Base-by-base conservation (phyloP, 1,139 yeast species). In the Wickerhamiella infanticola region DNA sequence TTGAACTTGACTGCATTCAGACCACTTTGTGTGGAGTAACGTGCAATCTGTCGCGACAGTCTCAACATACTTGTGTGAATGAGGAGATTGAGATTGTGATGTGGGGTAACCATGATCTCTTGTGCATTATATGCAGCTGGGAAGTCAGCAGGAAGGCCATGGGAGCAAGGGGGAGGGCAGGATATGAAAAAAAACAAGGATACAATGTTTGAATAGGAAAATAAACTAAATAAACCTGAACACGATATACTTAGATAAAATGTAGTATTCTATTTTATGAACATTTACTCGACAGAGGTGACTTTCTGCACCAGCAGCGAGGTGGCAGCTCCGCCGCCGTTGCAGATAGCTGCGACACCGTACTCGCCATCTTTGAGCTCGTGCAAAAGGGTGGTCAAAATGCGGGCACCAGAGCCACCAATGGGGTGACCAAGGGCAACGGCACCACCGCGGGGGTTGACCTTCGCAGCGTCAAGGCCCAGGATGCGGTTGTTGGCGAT, bases 321-420 rank as follows among this genome's bases (percentile, higher is more conserved):
- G 43, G 94, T 81, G 43, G 95, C 95, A 62, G 94, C 96, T 62
- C 96, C 96, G 59, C 97, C 97, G 69, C 96, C 96, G 64, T 86
- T 86, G 73, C 96, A 86, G 61, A 86, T 79, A 64, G 83, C 95
- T 56, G 95, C 95, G 55, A 77, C 82, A 63, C 97, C 97, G 53
- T 78, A 69, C 67, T 81, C 85, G 60, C 95, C 96, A 64, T 83
- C 94, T 48, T 70, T 61, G 62, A 86, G 73, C 38, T 79, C 78
- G 54, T 81, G 74, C 55, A 81, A 64, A 64, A 86, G 71, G 42
- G 96, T 85, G 53, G 82, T 86, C 45, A 86, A 72, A 58, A 86
- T 76, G 70, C 97, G 77, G 41, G 95, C 94, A 63, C 97, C 96
- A 9, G 95, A 83, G 61, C 94, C 81, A 47, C 96, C 97, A 63